Conservation (phyloP, 169 alveolate genomes). For the Miamiensis avidus region DNA sequence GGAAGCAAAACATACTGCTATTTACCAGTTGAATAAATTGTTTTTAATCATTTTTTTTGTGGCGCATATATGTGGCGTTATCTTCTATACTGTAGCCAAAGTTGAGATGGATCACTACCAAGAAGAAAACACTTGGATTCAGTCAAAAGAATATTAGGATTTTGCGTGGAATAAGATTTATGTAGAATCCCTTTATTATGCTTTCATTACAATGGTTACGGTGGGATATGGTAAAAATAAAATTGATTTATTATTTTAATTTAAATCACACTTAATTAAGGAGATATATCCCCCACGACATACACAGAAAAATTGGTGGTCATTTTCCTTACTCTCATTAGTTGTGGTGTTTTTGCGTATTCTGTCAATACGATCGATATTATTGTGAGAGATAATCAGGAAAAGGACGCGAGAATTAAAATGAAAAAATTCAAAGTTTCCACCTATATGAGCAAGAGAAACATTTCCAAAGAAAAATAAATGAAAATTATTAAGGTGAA, state of each 20-base stretch:
- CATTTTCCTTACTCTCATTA: slow-evolving; percentile 4
- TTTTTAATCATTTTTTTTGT: slow-evolving; percentile 3
- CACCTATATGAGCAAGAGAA: not conserved
- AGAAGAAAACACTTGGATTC: not conserved
- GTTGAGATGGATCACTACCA: not conserved
- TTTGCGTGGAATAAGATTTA: not conserved
- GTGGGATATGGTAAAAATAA: slow-evolving; percentile 33
- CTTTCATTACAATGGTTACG: slow-evolving; percentile 27
- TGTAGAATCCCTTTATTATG: slow-evolving; percentile 1
- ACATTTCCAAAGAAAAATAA: not conserved
- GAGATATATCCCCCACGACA: slow-evolving; percentile 14
- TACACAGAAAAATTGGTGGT: slow-evolving; percentile 8
- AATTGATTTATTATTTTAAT: no score
- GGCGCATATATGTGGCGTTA: slow-evolving; percentile 2
- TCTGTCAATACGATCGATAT: slow-evolving; percentile 19
- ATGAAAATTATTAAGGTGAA: not conserved
- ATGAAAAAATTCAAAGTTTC: not conserved
- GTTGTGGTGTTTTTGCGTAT: slow-evolving; percentile 13
- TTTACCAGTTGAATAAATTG: not conserved
- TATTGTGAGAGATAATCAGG: slow-evolving; percentile 5
- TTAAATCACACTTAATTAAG: no score
- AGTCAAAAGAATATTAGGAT: not conserved
- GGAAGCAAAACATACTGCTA: not conserved
- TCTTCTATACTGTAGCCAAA: slow-evolving; percentile 1
- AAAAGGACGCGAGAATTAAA: slow-evolving; percentile 13